A percentile compares a stretch with the other conserved stretches of the same genome.
Evolutionary conservation across 2,329 filamentous ascomycete genomes (phyloP).

Genomic region (Microthyrium microscopicum): DNA sequence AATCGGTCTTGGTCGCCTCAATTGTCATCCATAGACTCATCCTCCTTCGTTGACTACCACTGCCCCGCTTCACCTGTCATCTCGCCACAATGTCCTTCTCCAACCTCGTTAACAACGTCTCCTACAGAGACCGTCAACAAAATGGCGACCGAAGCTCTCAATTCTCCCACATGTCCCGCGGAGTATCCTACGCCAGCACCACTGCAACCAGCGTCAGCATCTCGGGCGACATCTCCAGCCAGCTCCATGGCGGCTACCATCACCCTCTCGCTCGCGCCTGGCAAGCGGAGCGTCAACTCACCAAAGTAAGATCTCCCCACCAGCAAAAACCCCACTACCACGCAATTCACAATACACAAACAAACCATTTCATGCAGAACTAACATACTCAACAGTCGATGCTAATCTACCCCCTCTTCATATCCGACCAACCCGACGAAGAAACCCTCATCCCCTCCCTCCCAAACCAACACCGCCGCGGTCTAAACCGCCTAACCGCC

Average conservation of each 20-base stretch:
- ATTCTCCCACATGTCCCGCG: conserved; percentile 29
- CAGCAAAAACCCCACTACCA: not conserved
- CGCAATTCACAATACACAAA: conserved; percentile 11
- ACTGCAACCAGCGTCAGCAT: conserved; percentile 36
- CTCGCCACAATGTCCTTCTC: conserved; percentile 31
- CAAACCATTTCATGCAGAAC: too few species aligned
- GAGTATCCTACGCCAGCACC: conserved; percentile 33
- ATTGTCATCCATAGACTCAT: too few species aligned
- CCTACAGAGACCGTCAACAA: conserved; percentile 25
- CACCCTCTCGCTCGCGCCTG: conserved; percentile 33
- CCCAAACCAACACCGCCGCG: conserved; percentile 76
- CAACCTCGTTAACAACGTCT: conserved; percentile 34
- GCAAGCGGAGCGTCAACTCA: conserved; percentile 36
- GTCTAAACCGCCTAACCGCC: conserved; percentile 68
- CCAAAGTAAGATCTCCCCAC: conserved; percentile 22
- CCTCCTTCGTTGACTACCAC: too few species aligned
- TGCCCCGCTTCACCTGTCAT: not conserved
- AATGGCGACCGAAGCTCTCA: conserved; percentile 27
- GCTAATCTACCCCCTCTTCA: conserved; percentile 95
- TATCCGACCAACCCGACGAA: conserved; percentile 88
- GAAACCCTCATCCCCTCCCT: conserved; percentile 80
- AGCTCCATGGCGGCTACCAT: conserved; percentile 35
- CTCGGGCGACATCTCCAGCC: conserved; percentile 32
- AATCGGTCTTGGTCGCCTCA: too few species aligned
- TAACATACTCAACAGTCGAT: conserved; percentile 49